These are phyloP conservation scores for Lineolata rhizophorae DNA, from an alignment of 495 filamentous ascomycete genomes.

Conservation along the genomic window DNA sequence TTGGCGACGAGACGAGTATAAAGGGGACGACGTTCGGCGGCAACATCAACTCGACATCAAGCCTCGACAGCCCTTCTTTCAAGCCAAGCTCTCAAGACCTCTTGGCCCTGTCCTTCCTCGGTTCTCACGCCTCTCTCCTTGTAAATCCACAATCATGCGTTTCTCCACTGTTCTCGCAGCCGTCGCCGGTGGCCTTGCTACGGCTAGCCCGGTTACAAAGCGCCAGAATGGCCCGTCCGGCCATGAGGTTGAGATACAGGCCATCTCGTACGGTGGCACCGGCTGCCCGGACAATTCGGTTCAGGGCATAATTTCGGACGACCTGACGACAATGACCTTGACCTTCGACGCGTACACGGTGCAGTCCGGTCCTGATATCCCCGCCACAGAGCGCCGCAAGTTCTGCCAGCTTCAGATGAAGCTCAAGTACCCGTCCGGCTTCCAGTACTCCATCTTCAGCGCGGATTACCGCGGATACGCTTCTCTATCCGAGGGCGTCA, in stretches of 20 bases:
- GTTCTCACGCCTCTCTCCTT: no score
- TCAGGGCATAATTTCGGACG: conserved; percentile 1
- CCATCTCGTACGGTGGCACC: conserved; percentile 3
- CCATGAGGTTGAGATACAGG: background rate
- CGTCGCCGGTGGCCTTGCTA: conserved; percentile 2
- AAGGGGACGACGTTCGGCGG: no score
- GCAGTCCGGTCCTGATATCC: conserved; percentile 4
- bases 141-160: conserved; percentile 4
- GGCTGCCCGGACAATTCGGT: conserved; percentile 6
- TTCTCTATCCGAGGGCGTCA: conserved; percentile 20
- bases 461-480: conserved; percentile 29
- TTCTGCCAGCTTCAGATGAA: conserved; percentile 31
- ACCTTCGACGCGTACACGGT: conserved; percentile 7
- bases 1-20: no score
- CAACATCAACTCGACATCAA: no score
- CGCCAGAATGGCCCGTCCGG: conserved; percentile 5
- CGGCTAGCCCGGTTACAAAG: conserved; percentile 3
- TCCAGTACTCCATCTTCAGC: conserved; percentile 29
- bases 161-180: conserved; percentile 5
- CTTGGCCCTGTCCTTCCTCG: no score
- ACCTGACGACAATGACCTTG: conserved; percentile 5
- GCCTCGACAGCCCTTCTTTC: no score
- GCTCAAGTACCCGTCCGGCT: conserved; percentile 26
- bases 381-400: conserved; percentile 15
- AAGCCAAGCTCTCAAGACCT: no score